Evolutionary conservation across 352 stramenopile species (phyloP), one percentile per base, ranked within the genome.

Genomic region (Globisporangium echinulatum): DNA sequence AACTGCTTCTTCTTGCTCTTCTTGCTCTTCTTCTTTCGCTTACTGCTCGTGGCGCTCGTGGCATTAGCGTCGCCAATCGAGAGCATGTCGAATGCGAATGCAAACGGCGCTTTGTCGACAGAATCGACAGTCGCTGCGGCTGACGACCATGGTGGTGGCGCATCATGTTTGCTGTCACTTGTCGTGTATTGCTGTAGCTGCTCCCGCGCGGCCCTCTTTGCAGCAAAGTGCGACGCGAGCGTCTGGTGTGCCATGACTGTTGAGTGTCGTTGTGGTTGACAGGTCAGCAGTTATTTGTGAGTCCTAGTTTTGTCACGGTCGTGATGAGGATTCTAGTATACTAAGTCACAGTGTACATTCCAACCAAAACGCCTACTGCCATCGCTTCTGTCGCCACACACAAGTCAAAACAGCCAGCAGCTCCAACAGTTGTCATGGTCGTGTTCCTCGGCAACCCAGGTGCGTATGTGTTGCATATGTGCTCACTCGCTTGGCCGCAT

Each of bases 381-480:
- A 25, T 1, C 25, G 25, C 25, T 25, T 25, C 25, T 1, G 25
- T 25, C 25, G 25, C 25, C 25, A 25, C 25, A 25, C 25, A 25
- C 25, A 13, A 44, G 40, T 44, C 40, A 44, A 7, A 44, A 7
- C 7, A 44, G 11, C 11, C 11, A 9, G 46, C 46, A 9, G 17
- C 46, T 33, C 46, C 46, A 37, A 17, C 46, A 36, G 7, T 11
- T 51, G 39, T 70, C 85, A 70, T 78, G 74, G 72, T 90, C 42
- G 79, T 90, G 46, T 88, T 88, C 56, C 77, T 90, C 25, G 81
- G 81, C 36, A 90, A 88, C 61, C 71, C 79, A 25, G 79, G 81
- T 88, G 61, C 68, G 71, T 66, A 3, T 6, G 11, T 54, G 37
- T 3, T 25, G 11, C 40, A 44, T 44, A 13, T 44, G 40, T 13